Percentiles rank a stretch among this genome's conserved stretches.
Conservation (phyloP, 495 filamentous ascomycete species). For the Sordaria brevicollis region DNA sequence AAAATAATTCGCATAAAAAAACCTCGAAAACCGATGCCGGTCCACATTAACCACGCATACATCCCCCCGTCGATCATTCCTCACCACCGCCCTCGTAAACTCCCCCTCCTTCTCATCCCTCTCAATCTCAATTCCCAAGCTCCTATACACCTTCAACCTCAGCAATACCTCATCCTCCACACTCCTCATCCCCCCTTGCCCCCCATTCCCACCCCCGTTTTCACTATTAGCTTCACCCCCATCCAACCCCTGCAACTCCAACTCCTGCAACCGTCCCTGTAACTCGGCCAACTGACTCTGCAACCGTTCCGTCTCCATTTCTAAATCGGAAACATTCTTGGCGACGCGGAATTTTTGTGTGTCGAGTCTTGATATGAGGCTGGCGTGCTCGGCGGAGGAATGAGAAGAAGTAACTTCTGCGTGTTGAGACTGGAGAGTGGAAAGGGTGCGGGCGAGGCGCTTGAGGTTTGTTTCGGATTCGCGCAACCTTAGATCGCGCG, state of each 20-base stretch:
- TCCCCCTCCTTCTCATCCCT: conserved; percentile 60
- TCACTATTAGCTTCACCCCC: conserved; percentile 32
- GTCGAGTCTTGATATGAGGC: conserved; percentile 72
- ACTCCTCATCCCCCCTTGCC: conserved; percentile 3
- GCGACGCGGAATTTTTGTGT: conserved; percentile 91
- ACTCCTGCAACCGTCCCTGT: conserved; percentile 61
- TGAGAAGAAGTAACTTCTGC: conserved; percentile 58
- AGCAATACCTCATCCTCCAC: conserved; percentile 49
- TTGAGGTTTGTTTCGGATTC: conserved; percentile 62
- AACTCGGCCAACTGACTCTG: conserved; percentile 71
- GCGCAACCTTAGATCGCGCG: conserved; percentile 63
- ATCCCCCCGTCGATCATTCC: conserved; percentile 80
- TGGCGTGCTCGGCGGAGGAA: conserved; percentile 65
- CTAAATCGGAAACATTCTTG: conserved; percentile 76
- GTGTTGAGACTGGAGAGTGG: conserved; percentile 58
- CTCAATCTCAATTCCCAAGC: conserved; percentile 82
- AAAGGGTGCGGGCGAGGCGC: conserved; percentile 61
- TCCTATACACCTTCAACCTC: conserved; percentile 83
- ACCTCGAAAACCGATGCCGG: conserved; percentile 68
- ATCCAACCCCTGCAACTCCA: conserved; percentile 73
- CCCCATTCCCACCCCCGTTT: conserved; percentile 3
- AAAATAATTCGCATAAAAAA: conserved; percentile 93
- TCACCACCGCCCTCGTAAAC: conserved; percentile 76
- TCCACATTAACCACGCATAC: conserved; percentile 94
- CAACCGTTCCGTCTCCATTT: conserved; percentile 84